Base-by-base conservation (phyloP, 192 early-diverging fungal species). In the Backusella tarrabulga region DNA sequence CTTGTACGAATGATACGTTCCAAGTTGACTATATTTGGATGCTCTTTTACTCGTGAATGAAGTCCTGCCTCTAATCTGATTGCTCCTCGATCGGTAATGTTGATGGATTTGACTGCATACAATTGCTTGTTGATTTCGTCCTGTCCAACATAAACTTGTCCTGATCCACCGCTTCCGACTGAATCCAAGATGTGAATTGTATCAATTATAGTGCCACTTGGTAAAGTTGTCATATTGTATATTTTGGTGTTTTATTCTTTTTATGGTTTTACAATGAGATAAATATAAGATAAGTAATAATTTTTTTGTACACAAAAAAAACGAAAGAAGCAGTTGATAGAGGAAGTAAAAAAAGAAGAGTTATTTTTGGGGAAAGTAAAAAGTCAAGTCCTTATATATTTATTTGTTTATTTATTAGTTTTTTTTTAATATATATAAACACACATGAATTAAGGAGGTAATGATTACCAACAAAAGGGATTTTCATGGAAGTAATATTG, bases 101-200 rank as follows among this genome's bases (percentile, higher is more conserved):
- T 26, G 12, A 63, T 23, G 9, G 56, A 63, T 63, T 63, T 63
- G 21, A 63, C 26, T 3, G 56, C 56, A 63, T 63, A 63, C 3
- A 63, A 14, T 2, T 63, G 56, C 26, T 63, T 23, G 11, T 63
- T 29, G 56, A 63, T 11, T 26, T 63, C 56, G 76, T 91, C 79
- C 74, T 83, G 86, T 68, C 89, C 93, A 73, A 90, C 79, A 77
- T 93, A 92, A 23, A 94, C 93, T 2, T 90, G 88, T 17, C 92
- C 93, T 68, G 93, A 94, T 11, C 91, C 91, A 50, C 93, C 93
- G 56, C 86, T 82, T 67, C 93, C 93, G 8, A 94, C 84, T 68
- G 91, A 80, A 14, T 83, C 76, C 34, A 84, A 66, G 6, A 88
- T 77, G 9, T 85, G 80, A 12, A 87, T 67, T 67, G 77, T 76